Evolutionary conservation across 306 rosid genomes (phyloP), one percentile per base, ranked within the genome.

Genomic region (Malus sieversii): DNA sequence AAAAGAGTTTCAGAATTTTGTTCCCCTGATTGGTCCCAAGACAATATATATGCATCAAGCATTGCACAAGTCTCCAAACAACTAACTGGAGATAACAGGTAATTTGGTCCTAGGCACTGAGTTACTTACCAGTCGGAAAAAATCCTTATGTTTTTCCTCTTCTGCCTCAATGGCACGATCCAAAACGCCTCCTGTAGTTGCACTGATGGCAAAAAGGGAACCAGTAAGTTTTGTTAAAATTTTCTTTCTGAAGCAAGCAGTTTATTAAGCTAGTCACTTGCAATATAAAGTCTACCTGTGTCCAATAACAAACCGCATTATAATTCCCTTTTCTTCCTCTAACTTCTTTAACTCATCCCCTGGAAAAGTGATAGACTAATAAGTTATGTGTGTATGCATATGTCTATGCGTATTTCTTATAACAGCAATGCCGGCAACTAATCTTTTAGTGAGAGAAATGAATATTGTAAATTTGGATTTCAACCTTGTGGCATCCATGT

Each of bases 401-500:
- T 51, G 18, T 18, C 16, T 51, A 51, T 51, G 55, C 20, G 2
- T 51, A 51, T 22, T 58, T 58, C 63, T 69, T 76, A 71, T 38
- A 38, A 38, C 10, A 51, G 55, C 23, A 75, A 76, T 9, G 23
- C 74, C 63, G 22, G 40, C 40, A 46, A 70, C 77, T 57, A 44
- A 62, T 4, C 27, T 66, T 58, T 32, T 57, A 51, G 69, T 4
- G 3, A 72, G 51, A 72, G 23, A 32, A 15, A 61, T 62, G n/a
- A 58, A 33, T 30, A 38, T 46, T 14, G 29, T 62, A 40, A 58
- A 33, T 27, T 25, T 48, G 58, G 58, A 20, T 59, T 22, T 58
- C 52, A 30, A 87, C 89, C 91, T 78, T 25, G 86, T 55, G 89
- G 91, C 89, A 87, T 81, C 91, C 91, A 87, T 30, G 91, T 87